A percentile compares a stretch with the other conserved stretches of the same genome.
Evolutionary conservation across 1,284 basidiomycete species (phyloP).

Genomic region (Ustilago bromivora): DNA sequence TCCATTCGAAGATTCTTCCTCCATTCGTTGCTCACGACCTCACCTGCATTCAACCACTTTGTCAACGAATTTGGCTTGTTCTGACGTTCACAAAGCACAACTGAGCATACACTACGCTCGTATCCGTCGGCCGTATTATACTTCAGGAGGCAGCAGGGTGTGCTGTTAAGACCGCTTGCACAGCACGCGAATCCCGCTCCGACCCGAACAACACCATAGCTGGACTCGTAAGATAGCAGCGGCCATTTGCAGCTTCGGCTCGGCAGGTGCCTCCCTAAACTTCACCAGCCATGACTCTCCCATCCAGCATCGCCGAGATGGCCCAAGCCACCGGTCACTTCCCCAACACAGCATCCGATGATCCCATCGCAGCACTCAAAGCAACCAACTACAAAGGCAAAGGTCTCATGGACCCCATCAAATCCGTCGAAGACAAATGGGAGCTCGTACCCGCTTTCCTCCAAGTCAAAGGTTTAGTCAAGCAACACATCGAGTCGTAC

Average conservation of each 20-base stretch:
- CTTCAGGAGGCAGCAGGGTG: too few relatives aligned
- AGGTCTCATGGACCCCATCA: constrained; percentile 72
- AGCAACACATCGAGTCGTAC: constrained; percentile 99
- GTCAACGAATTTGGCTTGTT: too few relatives aligned
- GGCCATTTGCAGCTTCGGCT: constrained; percentile 2
- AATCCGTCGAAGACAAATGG: constrained; percentile 72
- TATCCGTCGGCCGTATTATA: too few relatives aligned
- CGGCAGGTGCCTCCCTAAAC: constrained; percentile 13
- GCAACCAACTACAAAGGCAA: constrained; percentile 67
- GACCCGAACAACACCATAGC: neutral
- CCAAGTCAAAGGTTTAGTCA: constrained; percentile 72
- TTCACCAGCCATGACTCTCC: constrained; percentile 30
- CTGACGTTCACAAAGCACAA: neutral
- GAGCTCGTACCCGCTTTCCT: constrained; percentile 68
- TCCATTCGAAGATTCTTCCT: neutral
- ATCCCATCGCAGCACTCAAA: constrained; percentile 57
- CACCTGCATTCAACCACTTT: neutral
- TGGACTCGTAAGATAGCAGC: neutral
- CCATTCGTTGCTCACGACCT: neutral
- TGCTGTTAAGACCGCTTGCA: neutral
- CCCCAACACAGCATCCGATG: constrained; percentile 16
- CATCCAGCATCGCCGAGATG: constrained; percentile 49
- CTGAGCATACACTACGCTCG: neutral
- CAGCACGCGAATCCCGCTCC: neutral
- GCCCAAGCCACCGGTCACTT: constrained; percentile 35